A percentile compares a stretch with the other conserved stretches of the same genome.
phyloP scores from a whole-genome alignment of 306 rosid genomes.

The Pachyrhizus erosus region DNA sequence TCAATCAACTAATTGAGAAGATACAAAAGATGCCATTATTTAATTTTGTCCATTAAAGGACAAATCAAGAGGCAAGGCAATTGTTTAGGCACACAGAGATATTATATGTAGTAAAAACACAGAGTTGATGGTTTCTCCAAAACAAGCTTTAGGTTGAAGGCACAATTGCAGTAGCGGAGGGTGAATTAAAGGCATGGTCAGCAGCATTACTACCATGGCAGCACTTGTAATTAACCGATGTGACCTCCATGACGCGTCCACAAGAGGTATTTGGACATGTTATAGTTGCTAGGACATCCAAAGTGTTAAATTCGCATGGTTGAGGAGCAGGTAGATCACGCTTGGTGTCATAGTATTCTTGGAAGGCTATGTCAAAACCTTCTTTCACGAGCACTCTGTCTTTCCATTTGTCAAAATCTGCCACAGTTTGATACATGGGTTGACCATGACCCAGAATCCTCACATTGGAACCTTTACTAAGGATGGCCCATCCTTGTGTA shows the following conservation, averaged over 20 bases:
- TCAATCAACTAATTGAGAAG: neutral
- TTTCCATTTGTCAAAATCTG: constrained; percentile 20
- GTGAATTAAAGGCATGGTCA: neutral
- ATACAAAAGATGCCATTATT: constrained; percentile 21
- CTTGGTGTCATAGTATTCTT: constrained; percentile 7
- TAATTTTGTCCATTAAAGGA: constrained; percentile 10
- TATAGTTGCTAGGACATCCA: constrained; percentile 30
- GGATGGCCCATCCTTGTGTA: constrained; percentile 34
- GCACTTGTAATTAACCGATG: constrained; percentile 33
- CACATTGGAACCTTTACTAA: constrained; percentile 26
- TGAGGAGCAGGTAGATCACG: constrained; percentile 33
- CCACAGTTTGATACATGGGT: constrained; percentile 25
- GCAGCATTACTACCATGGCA: constrained; percentile 26
- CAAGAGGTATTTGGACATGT: constrained; percentile 36
- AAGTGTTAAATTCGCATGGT: constrained; percentile 26
- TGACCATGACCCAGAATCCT: neutral
- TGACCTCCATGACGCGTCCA: constrained; percentile 36
- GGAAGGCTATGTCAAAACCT: constrained; percentile 38
- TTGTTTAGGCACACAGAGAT: neutral
- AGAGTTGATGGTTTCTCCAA: neutral
- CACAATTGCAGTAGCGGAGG: neutral
- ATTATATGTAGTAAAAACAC: neutral
- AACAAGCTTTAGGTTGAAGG: neutral
- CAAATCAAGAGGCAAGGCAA: neutral
- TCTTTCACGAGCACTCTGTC: neutral